These are phyloP conservation scores for Plasmodium gaboni DNA, from an alignment of 169 alveolate species.

Conservation along the genomic window DNA sequence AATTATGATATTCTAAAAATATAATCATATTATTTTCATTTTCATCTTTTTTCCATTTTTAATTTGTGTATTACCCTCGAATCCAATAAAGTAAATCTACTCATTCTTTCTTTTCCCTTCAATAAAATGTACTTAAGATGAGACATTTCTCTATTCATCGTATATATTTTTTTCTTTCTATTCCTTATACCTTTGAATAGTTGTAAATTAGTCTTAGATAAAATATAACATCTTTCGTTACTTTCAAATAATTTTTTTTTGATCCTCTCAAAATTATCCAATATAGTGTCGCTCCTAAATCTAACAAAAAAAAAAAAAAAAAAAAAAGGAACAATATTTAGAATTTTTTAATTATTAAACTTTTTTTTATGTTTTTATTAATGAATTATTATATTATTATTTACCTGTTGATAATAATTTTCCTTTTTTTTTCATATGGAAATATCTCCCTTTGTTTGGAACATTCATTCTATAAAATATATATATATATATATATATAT, in stretches of 20 bases:
- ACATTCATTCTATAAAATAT: constrained; percentile 2
- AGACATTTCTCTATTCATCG: constrained; percentile 41
- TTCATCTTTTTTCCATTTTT: constrained; percentile 9
- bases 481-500: too few species aligned
- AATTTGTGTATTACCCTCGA: background rate
- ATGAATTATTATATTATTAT: background rate
- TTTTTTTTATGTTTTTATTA: background rate
- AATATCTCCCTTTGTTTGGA: background rate
- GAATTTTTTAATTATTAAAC: background rate
- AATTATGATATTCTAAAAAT: background rate
- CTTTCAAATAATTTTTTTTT: constrained; percentile 63
- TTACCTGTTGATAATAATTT: constrained; percentile 35
- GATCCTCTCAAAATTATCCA: constrained; percentile 47
- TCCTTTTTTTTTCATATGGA: constrained; percentile 11
- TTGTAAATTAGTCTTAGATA: constrained; percentile 64
- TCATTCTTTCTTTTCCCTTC: constrained; percentile 9
- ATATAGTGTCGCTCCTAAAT: constrained; percentile 54
- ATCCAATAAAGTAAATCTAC: background rate
- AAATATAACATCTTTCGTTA: constrained; percentile 62
- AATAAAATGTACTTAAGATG: constrained; percentile 24
- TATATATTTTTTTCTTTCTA: constrained; percentile 57
- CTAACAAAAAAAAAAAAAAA: background rate
- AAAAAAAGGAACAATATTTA: background rate
- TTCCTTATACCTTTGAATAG: constrained; percentile 62
- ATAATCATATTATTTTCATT: background rate